Conservation (phyloP, 495 filamentous ascomycete species). For the Entonaema liquescens region DNA sequence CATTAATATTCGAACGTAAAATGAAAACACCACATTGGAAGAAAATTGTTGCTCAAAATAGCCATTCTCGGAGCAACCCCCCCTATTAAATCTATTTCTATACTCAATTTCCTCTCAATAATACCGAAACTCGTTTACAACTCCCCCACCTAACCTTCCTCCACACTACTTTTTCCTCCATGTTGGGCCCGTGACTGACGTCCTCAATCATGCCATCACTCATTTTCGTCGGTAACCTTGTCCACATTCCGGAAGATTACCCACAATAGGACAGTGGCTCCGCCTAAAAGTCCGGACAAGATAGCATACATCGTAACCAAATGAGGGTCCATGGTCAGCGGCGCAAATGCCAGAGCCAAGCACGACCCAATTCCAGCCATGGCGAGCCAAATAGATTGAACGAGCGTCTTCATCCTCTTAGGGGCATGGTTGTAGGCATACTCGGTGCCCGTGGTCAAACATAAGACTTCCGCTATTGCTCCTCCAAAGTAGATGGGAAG, state of each 20-base stretch:
- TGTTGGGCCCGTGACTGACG: not conserved
- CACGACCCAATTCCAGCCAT: slow-evolving; percentile 52
- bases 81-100: too few species aligned
- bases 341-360: slow-evolving; percentile 55
- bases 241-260: slow-evolving; percentile 20
- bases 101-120: too few species aligned
- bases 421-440: slow-evolving; percentile 63
- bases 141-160: not conserved
- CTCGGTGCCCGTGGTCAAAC: slow-evolving; percentile 54
- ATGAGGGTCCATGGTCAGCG: slow-evolving; percentile 53
- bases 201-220: not conserved
- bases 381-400: slow-evolving; percentile 45
- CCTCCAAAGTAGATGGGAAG: slow-evolving; percentile 51
- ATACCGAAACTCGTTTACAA: too few species aligned
- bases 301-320: slow-evolving; percentile 58
- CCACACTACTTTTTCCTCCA: not conserved
- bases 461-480: slow-evolving; percentile 55
- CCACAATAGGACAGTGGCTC: slow-evolving; percentile 17
- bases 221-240: slow-evolving; percentile 12
- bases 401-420: slow-evolving; percentile 51
- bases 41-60: too few species aligned
- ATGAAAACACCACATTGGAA: too few species aligned
- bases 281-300: slow-evolving; percentile 44
- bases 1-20: too few species aligned
- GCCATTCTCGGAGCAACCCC: not conserved